phyloP scores from a whole-genome alignment of 2,329 filamentous ascomycete genomes.

The Sarocladium strictum region DNA sequence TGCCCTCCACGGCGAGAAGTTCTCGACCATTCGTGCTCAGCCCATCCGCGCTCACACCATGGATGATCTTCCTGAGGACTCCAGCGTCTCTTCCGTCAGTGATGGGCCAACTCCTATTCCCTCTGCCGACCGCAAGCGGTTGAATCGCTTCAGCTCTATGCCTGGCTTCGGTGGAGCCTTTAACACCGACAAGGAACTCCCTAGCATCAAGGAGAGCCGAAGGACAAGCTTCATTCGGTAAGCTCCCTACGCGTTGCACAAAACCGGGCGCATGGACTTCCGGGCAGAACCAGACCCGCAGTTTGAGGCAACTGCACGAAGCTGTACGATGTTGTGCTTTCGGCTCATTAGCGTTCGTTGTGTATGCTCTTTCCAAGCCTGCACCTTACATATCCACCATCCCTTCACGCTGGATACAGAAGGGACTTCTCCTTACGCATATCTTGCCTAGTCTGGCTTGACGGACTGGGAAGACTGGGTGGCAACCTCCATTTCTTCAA shows the following conservation, averaged over 20 bases:
- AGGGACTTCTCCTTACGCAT: neutral
- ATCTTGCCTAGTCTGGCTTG: neutral
- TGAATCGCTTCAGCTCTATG: constrained; percentile 52
- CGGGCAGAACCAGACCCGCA: neutral
- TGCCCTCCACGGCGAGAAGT: constrained; percentile 30
- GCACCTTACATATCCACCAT: neutral
- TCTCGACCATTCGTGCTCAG: constrained; percentile 21
- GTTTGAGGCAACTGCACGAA: neutral
- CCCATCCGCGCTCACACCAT: constrained; percentile 14
- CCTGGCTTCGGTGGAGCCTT: constrained; percentile 43
- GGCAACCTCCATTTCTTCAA: neutral
- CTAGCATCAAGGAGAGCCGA: constrained; percentile 31
- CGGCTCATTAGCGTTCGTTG: neutral
- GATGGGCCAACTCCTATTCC: constrained; percentile 11
- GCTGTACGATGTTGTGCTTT: constrained; percentile 7
- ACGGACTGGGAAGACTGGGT: neutral
- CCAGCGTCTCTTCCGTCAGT: constrained; percentile 12
- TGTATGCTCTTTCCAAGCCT: neutral
- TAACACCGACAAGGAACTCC: constrained; percentile 25
- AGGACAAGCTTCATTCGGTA: constrained; percentile 34
- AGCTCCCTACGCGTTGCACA: neutral
- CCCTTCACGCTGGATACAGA: neutral
- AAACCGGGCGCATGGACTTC: neutral
- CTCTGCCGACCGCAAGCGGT: constrained; percentile 34
- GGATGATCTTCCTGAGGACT: constrained; percentile 14